Conservation (phyloP, 129 eudicot species). For the Tagetes erecta region DNA sequence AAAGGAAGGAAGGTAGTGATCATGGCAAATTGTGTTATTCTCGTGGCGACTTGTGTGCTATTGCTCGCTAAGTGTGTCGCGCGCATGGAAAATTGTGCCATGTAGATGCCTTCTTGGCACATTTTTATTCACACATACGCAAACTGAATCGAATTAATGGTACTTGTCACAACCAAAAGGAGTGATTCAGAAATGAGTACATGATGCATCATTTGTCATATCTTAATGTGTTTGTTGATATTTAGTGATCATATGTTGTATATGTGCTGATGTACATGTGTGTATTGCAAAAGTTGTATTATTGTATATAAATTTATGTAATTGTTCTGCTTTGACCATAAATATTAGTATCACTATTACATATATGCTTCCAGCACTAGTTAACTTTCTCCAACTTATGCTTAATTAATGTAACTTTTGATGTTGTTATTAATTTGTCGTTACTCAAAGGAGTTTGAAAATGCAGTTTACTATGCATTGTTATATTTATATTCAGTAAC, state of each 20-base stretch:
- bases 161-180: slow-evolving; percentile 19
- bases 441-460: neutral
- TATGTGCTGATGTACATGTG: neutral
- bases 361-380: neutral
- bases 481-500: neutral
- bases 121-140: slow-evolving; percentile 25
- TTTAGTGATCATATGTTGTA: slow-evolving; percentile 1
- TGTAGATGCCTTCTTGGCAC: slow-evolving; percentile 39
- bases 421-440: slow-evolving; percentile 1
- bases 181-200: slow-evolving; percentile 27
- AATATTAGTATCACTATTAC: neutral
- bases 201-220: slow-evolving; percentile 19
- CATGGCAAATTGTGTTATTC: slow-evolving; percentile 30
- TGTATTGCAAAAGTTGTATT: neutral
- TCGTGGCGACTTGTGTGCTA: slow-evolving; percentile 28
- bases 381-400: neutral
- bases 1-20: slow-evolving; percentile 15
- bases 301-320: neutral
- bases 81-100: slow-evolving; percentile 29
- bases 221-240: neutral
- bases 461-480: slow-evolving; percentile 6
- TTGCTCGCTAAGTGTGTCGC: slow-evolving; percentile 35
- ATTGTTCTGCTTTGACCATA: neutral
- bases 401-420: slow-evolving; percentile 7
- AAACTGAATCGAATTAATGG: neutral